Percentiles rank a stretch among this genome's conserved stretches.
Evolutionary conservation across 371 early-diverging fungal genomes (phyloP).

Genomic region (Batkoa obscura): DNA sequence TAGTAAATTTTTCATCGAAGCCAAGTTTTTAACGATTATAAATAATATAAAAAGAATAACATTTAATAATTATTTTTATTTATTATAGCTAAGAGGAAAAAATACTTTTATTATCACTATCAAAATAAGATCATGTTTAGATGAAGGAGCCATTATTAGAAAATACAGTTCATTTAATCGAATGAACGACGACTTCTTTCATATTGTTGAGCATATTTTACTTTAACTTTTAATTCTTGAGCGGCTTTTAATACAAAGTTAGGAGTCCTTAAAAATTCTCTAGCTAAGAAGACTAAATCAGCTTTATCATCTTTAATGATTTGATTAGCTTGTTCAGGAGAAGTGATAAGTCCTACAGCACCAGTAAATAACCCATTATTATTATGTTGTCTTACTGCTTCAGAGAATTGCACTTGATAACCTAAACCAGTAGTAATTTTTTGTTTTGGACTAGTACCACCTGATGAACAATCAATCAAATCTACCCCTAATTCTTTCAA

Average conservation of each 20-base stretch:
- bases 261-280: slow-evolving; percentile 59
- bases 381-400: slow-evolving; percentile 26
- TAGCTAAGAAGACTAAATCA: slow-evolving; percentile 52
- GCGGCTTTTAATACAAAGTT: slow-evolving; percentile 26
- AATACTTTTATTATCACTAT: too few relatives aligned
- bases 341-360: slow-evolving; percentile 56
- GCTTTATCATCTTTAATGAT: slow-evolving; percentile 42
- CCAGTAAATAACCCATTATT: slow-evolving; percentile 31
- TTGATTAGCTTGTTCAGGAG: slow-evolving; percentile 38
- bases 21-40: too few relatives aligned
- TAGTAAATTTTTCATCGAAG: too few relatives aligned
- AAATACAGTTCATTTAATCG: too few relatives aligned
- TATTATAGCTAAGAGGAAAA: too few relatives aligned
- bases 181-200: too few relatives aligned
- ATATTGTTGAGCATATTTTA: slow-evolving; percentile 45
- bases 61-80: too few relatives aligned
- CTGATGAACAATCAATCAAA: slow-evolving; percentile 48
- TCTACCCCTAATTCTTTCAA: slow-evolving; percentile 52
- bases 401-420: slow-evolving; percentile 57
- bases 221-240: slow-evolving; percentile 33
- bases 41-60: too few relatives aligned
- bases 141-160: too few relatives aligned
- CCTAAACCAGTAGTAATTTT: slow-evolving; percentile 25
- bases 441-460: slow-evolving; percentile 31
- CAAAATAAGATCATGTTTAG: too few relatives aligned